Percentiles rank a stretch among this genome's conserved stretches.
These are phyloP conservation scores for Erodium maritimum DNA, from an alignment of 345 rosid genomes.

Conservation along the genomic window DNA sequence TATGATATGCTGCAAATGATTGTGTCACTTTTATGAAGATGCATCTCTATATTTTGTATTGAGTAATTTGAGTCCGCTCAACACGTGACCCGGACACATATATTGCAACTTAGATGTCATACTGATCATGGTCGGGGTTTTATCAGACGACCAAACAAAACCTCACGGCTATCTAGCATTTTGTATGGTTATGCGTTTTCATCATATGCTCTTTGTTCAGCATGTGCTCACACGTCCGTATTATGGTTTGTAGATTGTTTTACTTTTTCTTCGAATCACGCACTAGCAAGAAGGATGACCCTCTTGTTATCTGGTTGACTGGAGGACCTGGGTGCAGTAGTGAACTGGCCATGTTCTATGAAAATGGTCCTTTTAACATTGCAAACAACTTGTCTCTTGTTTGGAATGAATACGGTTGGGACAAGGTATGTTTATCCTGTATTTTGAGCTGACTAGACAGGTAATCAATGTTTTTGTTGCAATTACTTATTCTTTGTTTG, in stretches of 20 bases:
- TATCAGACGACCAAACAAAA: background rate
- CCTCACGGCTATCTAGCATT: background rate
- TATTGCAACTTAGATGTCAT: too few species aligned
- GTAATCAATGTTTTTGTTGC: background rate
- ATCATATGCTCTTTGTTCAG: background rate
- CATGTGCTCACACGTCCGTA: constrained; percentile 6
- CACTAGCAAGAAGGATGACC: constrained; percentile 45
- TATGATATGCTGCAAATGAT: too few species aligned
- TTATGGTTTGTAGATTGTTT: constrained; percentile 52
- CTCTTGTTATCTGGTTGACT: constrained; percentile 94
- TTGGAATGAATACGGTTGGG: constrained; percentile 92
- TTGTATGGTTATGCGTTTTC: background rate
- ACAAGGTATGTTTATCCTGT: constrained; percentile 38
- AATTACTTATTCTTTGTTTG: too few species aligned
- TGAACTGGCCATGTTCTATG: constrained; percentile 95
- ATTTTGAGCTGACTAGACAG: background rate
- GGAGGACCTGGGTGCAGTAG: constrained; percentile 99
- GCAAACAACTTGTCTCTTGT: constrained; percentile 73
- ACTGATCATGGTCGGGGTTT: background rate
- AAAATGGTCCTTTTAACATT: constrained; percentile 87
- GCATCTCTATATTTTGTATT: background rate
- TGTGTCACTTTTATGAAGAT: background rate
- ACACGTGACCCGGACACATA: too few species aligned
- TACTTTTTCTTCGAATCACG: constrained; percentile 98
- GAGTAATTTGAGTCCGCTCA: too few species aligned